Percentiles rank a stretch among this genome's conserved stretches.
These are phyloP conservation scores for Zarea fungicola DNA, from an alignment of 2,329 filamentous ascomycete species.

Conservation along the genomic window DNA sequence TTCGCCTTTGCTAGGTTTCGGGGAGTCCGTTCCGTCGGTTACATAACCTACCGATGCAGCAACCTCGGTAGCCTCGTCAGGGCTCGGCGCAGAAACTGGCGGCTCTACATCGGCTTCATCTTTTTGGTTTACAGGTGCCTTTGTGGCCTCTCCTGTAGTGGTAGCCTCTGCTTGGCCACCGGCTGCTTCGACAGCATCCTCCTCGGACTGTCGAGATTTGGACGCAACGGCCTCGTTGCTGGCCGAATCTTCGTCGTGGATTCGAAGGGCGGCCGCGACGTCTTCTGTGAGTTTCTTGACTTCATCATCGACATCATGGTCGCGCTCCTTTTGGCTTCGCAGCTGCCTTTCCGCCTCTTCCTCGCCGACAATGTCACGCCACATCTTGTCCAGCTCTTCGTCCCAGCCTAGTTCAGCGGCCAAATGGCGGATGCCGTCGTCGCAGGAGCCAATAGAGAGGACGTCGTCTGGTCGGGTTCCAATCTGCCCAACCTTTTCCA, in stretches of 20 bases:
- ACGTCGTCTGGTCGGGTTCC: slow-evolving; percentile 81
- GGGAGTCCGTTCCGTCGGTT: too few species aligned
- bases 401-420: slow-evolving; percentile 79
- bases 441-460: slow-evolving; percentile 74
- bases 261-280: slow-evolving; percentile 29
- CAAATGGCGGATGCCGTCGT: slow-evolving; percentile 71
- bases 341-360: slow-evolving; percentile 49
- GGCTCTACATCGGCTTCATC: too few species aligned
- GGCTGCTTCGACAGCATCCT: slow-evolving; percentile 26
- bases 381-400: slow-evolving; percentile 73
- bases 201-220: slow-evolving; percentile 9
- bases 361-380: slow-evolving; percentile 62
- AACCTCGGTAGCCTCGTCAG: too few species aligned
- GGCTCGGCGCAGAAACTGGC: too few species aligned
- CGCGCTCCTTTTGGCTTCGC: slow-evolving; percentile 24
- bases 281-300: slow-evolving; percentile 34
- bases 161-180: background rate
- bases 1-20: too few species aligned
- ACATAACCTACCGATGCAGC: too few species aligned
- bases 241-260: slow-evolving; percentile 21
- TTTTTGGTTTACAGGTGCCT: too few species aligned
- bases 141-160: background rate
- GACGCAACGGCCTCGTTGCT: slow-evolving; percentile 4
- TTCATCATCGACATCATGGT: slow-evolving; percentile 37
- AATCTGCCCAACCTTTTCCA: slow-evolving; percentile 73